Percentiles rank a stretch among this genome's conserved stretches.
phyloP scores from a whole-genome alignment of 305 asterid genomes.

The Fraxinus floribunda region DNA sequence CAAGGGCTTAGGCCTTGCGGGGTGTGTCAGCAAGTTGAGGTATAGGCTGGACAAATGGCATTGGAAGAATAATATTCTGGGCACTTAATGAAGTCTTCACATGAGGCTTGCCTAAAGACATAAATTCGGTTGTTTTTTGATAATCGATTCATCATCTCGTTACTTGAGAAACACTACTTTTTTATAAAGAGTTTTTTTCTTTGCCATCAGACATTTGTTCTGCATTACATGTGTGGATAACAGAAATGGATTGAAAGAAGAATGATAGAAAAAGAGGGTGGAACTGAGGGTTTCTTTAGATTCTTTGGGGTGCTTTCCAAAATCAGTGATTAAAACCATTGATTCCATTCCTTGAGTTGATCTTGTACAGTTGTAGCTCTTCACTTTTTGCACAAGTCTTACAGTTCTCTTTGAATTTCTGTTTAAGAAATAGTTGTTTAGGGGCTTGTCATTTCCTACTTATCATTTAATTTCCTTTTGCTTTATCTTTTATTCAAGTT shows the following conservation, averaged over 20 bases:
- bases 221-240: not conserved
- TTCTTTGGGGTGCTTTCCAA: not conserved
- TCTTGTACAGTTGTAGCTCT: not conserved
- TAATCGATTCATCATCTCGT: not conserved
- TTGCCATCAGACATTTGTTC: not conserved
- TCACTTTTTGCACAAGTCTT: not conserved
- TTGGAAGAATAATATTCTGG: not conserved
- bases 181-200: not conserved
- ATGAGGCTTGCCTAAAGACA: not conserved
- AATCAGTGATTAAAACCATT: not conserved
- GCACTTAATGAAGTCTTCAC: not conserved
- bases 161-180: not conserved
- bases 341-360: not conserved
- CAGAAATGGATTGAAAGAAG: not conserved
- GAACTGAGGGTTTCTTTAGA: not conserved
- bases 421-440: not conserved
- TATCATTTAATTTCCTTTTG: not conserved
- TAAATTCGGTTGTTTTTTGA: not conserved
- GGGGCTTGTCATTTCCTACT: not conserved
- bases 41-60: not conserved
- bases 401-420: not conserved
- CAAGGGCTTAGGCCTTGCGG: not conserved
- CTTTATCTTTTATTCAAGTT: not conserved
- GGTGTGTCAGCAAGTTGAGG: not conserved
- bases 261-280: not conserved